These are phyloP conservation scores for Clausena lansium DNA, from an alignment of 345 rosid species.

Conservation along the genomic window DNA sequence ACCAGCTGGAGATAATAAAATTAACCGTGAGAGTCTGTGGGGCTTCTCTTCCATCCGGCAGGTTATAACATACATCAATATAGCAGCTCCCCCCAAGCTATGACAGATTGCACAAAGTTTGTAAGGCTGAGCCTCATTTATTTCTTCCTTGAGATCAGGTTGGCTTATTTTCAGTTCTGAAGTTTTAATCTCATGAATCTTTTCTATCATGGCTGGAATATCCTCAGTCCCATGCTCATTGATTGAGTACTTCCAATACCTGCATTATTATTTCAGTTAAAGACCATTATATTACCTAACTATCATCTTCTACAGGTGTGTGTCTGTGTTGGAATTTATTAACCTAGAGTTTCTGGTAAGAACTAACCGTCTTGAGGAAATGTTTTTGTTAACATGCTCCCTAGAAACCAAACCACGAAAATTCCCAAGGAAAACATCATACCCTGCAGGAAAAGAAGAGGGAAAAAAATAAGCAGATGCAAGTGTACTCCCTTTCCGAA, in stretches of 20 bases:
- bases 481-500: constrained; percentile 10
- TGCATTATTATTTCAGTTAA: constrained; percentile 29
- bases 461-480: background rate
- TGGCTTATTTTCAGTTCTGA: constrained; percentile 66
- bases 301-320: background rate
- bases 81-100: constrained; percentile 96
- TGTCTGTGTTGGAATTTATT: background rate
- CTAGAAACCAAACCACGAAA: constrained; percentile 90
- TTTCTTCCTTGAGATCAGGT: constrained; percentile 57
- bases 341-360: background rate
- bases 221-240: constrained; percentile 94
- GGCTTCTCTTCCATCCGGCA: constrained; percentile 67
- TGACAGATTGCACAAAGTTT: constrained; percentile 89
- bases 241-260: constrained; percentile 90
- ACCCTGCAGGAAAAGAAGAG: constrained; percentile 47
- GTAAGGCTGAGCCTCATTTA: constrained; percentile 58
- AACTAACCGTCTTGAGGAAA: constrained; percentile 78
- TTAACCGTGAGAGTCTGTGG: constrained; percentile 77
- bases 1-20: constrained; percentile 90
- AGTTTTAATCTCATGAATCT: constrained; percentile 83
- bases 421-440: constrained; percentile 93
- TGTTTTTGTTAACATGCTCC: constrained; percentile 80
- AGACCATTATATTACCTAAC: background rate
- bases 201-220: constrained; percentile 93
- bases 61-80: constrained; percentile 72